A percentile compares a stretch with the other conserved stretches of the same genome.
Evolutionary conservation across 1,139 yeast genomes (phyloP).

Genomic region (Diutina sp.): DNA sequence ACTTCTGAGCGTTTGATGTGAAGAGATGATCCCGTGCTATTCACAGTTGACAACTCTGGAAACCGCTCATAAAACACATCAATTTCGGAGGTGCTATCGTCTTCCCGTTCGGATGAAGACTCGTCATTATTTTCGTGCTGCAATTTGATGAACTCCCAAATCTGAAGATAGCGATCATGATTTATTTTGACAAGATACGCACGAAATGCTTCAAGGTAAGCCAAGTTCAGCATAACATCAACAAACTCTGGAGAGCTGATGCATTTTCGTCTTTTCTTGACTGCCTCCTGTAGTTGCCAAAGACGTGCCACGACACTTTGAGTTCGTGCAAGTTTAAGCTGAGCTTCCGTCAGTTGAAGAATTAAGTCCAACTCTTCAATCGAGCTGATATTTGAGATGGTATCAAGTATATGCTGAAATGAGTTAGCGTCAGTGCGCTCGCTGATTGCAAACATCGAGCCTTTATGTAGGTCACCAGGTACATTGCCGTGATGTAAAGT

Average conservation of each 20-base stretch:
- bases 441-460: slow-evolving; percentile 5
- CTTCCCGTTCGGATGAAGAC: not conserved
- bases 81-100: not conserved
- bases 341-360: not conserved
- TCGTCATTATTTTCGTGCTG: slow-evolving; percentile 10
- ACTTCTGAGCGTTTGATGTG: slow-evolving; percentile 41
- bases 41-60: not conserved
- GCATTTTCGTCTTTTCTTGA: not conserved
- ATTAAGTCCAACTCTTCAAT: slow-evolving; percentile 24
- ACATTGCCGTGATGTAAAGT: slow-evolving; percentile 15
- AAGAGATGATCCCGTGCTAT: slow-evolving; percentile 4
- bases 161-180: slow-evolving; percentile 28
- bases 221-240: slow-evolving; percentile 3
- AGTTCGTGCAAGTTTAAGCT: not conserved
- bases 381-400: slow-evolving; percentile 47
- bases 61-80: not conserved
- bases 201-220: slow-evolving; percentile 4
- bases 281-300: not conserved
- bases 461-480: slow-evolving; percentile 6
- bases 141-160: slow-evolving; percentile 57
- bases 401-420: slow-evolving; percentile 33
- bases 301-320: not conserved
- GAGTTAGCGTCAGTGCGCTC: slow-evolving; percentile 7
- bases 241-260: slow-evolving; percentile 3
- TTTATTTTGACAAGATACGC: slow-evolving; percentile 5